These are phyloP conservation scores for Globisporangium nagaii DNA, from an alignment of 352 stramenopile species.

Conservation along the genomic window DNA sequence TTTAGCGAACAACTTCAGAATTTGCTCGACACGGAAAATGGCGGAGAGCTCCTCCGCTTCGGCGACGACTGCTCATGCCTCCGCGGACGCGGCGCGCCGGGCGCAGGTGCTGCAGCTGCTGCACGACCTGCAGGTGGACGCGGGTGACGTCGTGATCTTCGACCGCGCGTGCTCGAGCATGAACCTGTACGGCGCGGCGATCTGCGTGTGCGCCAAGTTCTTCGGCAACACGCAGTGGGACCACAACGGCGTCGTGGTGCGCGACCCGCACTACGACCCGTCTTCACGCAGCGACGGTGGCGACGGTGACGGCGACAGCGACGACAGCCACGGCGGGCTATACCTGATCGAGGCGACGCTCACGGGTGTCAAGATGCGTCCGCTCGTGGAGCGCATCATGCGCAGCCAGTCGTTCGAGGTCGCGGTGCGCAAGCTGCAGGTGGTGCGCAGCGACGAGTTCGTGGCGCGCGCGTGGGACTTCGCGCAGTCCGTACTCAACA, in stretches of 20 bases:
- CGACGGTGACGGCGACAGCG: neutral
- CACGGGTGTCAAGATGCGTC: conserved; percentile 79
- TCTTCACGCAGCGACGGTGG: neutral
- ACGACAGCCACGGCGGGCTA: conserved; percentile 29
- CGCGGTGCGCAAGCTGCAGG: conserved; percentile 67
- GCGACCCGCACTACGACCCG: conserved; percentile 22
- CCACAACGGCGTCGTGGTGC: conserved; percentile 80
- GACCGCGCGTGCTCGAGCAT: conserved; percentile 73
- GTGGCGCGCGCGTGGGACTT: conserved; percentile 53
- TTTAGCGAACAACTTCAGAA: neutral
- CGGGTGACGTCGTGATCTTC: conserved; percentile 78
- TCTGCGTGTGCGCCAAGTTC: conserved; percentile 78
- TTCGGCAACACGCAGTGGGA: conserved; percentile 82
- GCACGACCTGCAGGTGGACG: conserved; percentile 50
- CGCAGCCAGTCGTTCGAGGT: conserved; percentile 67
- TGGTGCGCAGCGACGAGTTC: conserved; percentile 55
- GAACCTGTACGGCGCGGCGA: conserved; percentile 69
- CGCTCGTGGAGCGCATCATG: conserved; percentile 69
- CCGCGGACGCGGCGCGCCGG: conserved; percentile 5
- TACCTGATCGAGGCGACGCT: conserved; percentile 72
- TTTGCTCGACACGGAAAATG: neutral
- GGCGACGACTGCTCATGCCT: no score
- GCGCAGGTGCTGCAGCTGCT: conserved; percentile 42
- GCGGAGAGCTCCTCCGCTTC: neutral
- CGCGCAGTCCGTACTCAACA: conserved; percentile 48